These are phyloP conservation scores for Alopecurus myosuroides DNA, from an alignment of 176 grass and related monocot species.

Conservation along the genomic window DNA sequence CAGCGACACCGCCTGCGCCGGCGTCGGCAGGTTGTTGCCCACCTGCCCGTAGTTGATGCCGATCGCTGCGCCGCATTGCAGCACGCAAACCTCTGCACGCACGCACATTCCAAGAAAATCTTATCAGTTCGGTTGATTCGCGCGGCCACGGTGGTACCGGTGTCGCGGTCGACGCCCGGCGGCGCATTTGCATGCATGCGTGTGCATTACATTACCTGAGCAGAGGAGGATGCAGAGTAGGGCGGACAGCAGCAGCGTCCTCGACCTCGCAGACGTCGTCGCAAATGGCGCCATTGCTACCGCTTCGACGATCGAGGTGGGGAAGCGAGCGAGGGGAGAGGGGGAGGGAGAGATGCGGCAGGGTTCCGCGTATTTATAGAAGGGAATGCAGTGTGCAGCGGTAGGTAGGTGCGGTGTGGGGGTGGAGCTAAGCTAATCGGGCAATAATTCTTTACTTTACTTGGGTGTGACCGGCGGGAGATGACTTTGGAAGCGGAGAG, in stretches of 20 bases:
- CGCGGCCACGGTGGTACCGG: neutral
- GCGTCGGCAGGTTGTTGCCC: conserved; percentile 70
- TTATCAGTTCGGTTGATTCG: neutral
- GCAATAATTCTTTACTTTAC: conserved; percentile 97
- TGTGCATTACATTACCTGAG: conserved; percentile 66
- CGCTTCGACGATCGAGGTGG: neutral
- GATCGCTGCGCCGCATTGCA: conserved; percentile 32
- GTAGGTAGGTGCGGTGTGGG: conserved; percentile 37
- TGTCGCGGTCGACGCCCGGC: neutral
- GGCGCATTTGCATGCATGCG: neutral
- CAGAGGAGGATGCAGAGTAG: conserved; percentile 48
- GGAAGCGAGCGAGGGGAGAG: conserved; percentile 21
- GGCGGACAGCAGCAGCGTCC: neutral
- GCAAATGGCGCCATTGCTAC: conserved; percentile 21
- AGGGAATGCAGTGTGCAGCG: neutral
- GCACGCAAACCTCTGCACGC: conserved; percentile 45
- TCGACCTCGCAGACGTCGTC: neutral
- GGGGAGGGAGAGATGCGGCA: conserved; percentile 23
- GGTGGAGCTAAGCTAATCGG: conserved; percentile 24
- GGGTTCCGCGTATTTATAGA: neutral
- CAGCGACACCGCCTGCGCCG: conserved; percentile 52
- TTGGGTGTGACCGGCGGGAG: conserved; percentile 36
- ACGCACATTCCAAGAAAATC: neutral
- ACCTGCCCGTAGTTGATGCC: conserved; percentile 99
- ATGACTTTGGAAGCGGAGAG: conserved; percentile 33